Percentiles rank a stretch among this genome's conserved stretches.
These are phyloP conservation scores for Fusarium goolgardi DNA, from an alignment of 2,329 filamentous ascomycete genomes.

Conservation along the genomic window DNA sequence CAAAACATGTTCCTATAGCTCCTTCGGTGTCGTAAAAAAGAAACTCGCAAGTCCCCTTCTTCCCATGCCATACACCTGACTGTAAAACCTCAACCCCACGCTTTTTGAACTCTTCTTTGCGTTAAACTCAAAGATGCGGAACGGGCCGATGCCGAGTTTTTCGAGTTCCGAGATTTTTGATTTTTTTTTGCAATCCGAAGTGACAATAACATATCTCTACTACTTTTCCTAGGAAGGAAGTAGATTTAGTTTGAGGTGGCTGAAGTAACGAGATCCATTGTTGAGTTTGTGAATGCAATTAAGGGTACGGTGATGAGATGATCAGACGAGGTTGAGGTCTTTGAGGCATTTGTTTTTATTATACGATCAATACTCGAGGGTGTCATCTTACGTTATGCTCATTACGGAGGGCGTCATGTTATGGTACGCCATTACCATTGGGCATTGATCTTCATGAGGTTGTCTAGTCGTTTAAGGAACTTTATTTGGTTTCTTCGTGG, in stretches of 20 bases:
- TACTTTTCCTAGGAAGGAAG: not conserved
- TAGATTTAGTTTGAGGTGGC: not conserved
- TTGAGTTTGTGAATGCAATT: not conserved
- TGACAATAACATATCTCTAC: slow-evolving; percentile 6
- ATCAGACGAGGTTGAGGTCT: fast-evolving
- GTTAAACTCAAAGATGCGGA: not conserved
- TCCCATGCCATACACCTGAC: slow-evolving; percentile 1
- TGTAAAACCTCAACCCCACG: not conserved
- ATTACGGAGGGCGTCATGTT: not conserved
- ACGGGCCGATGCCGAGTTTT: not conserved
- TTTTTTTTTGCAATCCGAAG: not conserved
- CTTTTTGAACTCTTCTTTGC: not conserved
- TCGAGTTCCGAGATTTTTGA: not conserved
- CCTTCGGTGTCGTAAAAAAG: slow-evolving; percentile 6
- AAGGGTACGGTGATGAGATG: too few species aligned
- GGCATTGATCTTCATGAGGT: not conserved
- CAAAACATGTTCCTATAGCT: slow-evolving; percentile 1
- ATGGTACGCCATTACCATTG: not conserved
- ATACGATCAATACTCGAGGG: not conserved
- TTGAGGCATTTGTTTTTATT: not conserved
- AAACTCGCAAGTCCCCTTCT: slow-evolving; percentile 6
- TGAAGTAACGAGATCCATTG: not conserved
- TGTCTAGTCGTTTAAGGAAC: not conserved
- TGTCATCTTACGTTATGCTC: not conserved
- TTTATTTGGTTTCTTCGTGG: not conserved